Percentiles rank a stretch among this genome's conserved stretches.
These are phyloP conservation scores for Trichoderma guizhouense DNA, from an alignment of 2,329 filamentous ascomycete genomes.

Conservation along the genomic window DNA sequence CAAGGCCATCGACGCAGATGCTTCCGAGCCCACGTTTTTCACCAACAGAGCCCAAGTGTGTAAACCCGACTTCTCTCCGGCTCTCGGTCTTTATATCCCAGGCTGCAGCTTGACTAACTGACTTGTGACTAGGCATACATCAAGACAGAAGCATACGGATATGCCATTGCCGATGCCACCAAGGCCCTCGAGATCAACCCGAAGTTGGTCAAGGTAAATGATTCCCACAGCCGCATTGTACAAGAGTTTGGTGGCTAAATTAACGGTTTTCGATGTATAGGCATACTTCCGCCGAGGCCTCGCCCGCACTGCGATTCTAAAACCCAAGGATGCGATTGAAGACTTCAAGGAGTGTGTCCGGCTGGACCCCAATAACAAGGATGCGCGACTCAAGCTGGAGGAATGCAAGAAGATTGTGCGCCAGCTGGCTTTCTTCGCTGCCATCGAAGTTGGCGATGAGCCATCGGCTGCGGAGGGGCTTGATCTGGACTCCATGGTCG, in stretches of 20 bases:
- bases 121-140: conserved; percentile 68
- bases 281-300: conserved; percentile 93
- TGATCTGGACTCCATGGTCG: conserved; percentile 78
- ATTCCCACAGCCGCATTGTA: background rate
- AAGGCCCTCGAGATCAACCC: conserved; percentile 89
- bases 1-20: conserved; percentile 80
- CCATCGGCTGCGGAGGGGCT: conserved; percentile 89
- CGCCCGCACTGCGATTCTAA: conserved; percentile 85
- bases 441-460: conserved; percentile 89
- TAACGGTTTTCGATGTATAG: conserved; percentile 40
- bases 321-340: conserved; percentile 79
- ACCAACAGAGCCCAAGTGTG: conserved; percentile 91
- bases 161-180: conserved; percentile 84
- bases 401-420: conserved; percentile 96
- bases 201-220: conserved; percentile 76
- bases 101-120: conserved; percentile 48
- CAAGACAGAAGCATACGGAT: conserved; percentile 92
- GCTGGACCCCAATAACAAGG: conserved; percentile 83
- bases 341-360: conserved; percentile 91
- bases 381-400: conserved; percentile 83
- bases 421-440: conserved; percentile 86
- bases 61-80: conserved; percentile 23
- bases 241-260: conserved; percentile 8
- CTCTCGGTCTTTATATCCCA: conserved; percentile 19
- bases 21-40: conserved; percentile 83